A percentile compares a stretch with the other conserved stretches of the same genome.
These are phyloP conservation scores for Emmonsia crescens DNA, from an alignment of 2,329 filamentous ascomycete species.

Conservation along the genomic window DNA sequence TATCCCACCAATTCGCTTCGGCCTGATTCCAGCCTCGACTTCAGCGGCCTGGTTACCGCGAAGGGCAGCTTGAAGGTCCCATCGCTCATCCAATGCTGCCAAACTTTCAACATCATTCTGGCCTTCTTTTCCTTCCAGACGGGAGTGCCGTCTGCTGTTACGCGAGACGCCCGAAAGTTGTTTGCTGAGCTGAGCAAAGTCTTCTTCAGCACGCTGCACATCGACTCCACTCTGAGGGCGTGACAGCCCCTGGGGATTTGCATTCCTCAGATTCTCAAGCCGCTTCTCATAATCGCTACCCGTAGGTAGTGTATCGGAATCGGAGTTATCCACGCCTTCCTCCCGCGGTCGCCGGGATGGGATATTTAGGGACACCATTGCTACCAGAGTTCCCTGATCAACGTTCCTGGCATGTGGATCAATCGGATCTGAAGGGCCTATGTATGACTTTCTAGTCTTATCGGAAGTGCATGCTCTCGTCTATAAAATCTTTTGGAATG, in stretches of 20 bases:
- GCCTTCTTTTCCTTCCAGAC: slow-evolving; percentile 20
- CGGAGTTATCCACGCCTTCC: slow-evolving; percentile 14
- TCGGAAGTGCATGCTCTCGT: background rate
- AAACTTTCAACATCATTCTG: slow-evolving; percentile 45
- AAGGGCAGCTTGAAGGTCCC: slow-evolving; percentile 65
- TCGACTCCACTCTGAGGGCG: slow-evolving; percentile 30
- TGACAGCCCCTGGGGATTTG: slow-evolving; percentile 24
- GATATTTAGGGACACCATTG: background rate
- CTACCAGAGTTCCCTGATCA: background rate
- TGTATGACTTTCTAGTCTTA: background rate
- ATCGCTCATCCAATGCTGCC: slow-evolving; percentile 44
- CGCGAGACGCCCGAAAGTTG: slow-evolving; percentile 31
- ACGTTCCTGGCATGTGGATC: background rate
- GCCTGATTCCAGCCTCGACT: slow-evolving; percentile 64
- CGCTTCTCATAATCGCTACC: slow-evolving; percentile 20
- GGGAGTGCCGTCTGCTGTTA: slow-evolving; percentile 25
- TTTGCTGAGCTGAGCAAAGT: slow-evolving; percentile 31
- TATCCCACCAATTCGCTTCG: slow-evolving; percentile 56
- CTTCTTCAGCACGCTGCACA: slow-evolving; percentile 37
- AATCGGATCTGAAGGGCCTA: background rate
- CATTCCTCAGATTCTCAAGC: slow-evolving; percentile 22
- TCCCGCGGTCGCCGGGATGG: background rate
- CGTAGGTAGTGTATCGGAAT: slow-evolving; percentile 18
- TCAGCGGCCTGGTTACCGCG: slow-evolving; percentile 62
- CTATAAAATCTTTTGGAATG: background rate